Percentiles rank a stretch among this genome's conserved stretches.
Conservation (phyloP, 352 stramenopile genomes). For the Phytophthora uliginosa region DNA sequence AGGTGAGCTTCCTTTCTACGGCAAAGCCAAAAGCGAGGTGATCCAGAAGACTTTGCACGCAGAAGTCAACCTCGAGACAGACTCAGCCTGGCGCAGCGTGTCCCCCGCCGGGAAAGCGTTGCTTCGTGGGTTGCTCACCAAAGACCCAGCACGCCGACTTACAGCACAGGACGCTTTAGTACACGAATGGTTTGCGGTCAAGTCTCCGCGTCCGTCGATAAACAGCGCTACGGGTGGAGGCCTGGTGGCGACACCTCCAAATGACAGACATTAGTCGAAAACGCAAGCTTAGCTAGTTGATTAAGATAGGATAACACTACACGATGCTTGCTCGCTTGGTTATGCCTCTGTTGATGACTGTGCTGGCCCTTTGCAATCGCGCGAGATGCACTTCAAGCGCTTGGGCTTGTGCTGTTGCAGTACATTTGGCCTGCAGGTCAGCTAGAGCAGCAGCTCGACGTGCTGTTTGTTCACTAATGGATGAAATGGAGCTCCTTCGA, state of each 20-base stretch:
- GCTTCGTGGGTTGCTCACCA: constrained; percentile 86
- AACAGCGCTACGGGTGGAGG: constrained; percentile 14
- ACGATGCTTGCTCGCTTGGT: constrained; percentile 1
- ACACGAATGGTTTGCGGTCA: constrained; percentile 84
- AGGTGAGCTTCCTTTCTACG: constrained; percentile 93
- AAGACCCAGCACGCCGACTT: constrained; percentile 82
- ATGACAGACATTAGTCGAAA: constrained; percentile 21
- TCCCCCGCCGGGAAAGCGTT: constrained; percentile 71
- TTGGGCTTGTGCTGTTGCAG: constrained; percentile 4
- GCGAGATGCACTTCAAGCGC: constrained; percentile 38
- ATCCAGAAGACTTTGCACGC: constrained; percentile 93
- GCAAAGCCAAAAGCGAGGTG: constrained; percentile 93
- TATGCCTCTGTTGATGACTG: constrained; percentile 2
- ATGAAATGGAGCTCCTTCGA: constrained; percentile 17
- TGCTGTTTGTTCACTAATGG: constrained; percentile 29
- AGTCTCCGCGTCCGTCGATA: constrained; percentile 36
- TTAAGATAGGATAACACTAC: not conserved
- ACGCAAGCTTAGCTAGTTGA: not conserved
- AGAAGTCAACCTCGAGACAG: constrained; percentile 84
- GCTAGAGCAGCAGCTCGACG: constrained; percentile 32
- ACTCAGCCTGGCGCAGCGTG: constrained; percentile 64
- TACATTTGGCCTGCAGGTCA: constrained; percentile 26
- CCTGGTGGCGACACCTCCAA: constrained; percentile 1
- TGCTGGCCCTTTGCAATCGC: constrained; percentile 31
- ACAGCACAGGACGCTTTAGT: constrained; percentile 83